Evolutionary conservation across 2,329 filamentous ascomycete species (phyloP).

Genomic region (Talaromyces marneffei): DNA sequence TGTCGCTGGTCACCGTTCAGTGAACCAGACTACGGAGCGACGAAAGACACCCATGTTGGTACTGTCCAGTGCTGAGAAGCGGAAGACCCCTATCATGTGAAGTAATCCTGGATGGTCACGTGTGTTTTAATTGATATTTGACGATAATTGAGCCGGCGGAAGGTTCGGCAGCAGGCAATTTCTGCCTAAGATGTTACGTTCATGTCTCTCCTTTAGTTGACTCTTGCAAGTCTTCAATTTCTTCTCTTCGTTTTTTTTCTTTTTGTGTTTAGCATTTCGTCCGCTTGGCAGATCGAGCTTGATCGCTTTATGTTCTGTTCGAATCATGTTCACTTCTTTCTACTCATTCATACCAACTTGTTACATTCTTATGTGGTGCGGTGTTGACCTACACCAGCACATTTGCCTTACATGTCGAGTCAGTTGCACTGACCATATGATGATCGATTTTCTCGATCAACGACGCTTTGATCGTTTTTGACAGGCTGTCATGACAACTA

Average conservation of each 20-base stretch:
- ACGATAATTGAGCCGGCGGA: constrained; percentile 2
- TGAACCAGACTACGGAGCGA: constrained; percentile 51
- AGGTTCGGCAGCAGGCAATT: constrained; percentile 2
- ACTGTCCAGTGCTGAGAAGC: constrained; percentile 83
- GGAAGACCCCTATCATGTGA: constrained; percentile 61
- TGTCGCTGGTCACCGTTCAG: constrained; percentile 52
- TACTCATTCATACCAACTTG: constrained; percentile 2
- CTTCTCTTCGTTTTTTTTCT: neutral
- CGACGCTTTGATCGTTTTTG: constrained; percentile 7
- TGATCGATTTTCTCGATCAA: neutral
- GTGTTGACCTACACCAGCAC: constrained; percentile 3
- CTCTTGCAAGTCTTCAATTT: neutral
- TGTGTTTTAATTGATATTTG: neutral
- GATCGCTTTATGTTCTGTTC: neutral
- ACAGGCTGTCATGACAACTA: constrained; percentile 13
- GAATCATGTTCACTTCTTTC: constrained; percentile 5
- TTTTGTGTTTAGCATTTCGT: constrained; percentile 2
- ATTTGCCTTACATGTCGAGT: constrained; percentile 6
- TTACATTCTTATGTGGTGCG: constrained; percentile 5
- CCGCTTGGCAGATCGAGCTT: neutral
- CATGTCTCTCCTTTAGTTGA: constrained; percentile 10
- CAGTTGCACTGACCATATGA: constrained; percentile 6
- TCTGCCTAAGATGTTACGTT: constrained; percentile 8
- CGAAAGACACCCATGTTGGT: constrained; percentile 83
- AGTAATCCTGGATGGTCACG: neutral